These are phyloP conservation scores for Cyamopsis tetragonoloba DNA, from an alignment of 306 rosid genomes.

Conservation along the genomic window DNA sequence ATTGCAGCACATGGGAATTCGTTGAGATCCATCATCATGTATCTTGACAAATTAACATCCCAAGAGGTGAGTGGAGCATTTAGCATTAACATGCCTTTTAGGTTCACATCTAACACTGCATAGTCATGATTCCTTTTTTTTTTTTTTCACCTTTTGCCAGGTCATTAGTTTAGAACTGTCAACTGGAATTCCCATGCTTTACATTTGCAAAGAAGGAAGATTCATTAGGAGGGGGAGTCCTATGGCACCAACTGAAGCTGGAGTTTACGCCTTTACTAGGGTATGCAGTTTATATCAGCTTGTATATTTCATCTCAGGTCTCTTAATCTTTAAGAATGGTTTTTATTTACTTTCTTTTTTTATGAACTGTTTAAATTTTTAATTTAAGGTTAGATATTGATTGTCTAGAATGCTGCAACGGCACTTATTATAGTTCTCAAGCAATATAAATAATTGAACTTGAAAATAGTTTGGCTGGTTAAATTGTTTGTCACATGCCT, in stretches of 20 bases:
- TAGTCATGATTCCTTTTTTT: constrained; percentile 7
- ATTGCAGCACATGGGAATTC: constrained; percentile 99
- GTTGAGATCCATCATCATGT: constrained; percentile 95
- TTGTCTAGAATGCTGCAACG: constrained; percentile 16
- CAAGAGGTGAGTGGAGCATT: constrained; percentile 67
- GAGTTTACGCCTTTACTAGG: constrained; percentile 92
- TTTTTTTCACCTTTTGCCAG: constrained; percentile 35
- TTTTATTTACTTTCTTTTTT: not conserved
- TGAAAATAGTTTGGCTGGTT: not conserved
- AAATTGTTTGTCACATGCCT: not conserved
- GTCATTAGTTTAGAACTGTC: constrained; percentile 93
- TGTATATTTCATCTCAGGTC: not conserved
- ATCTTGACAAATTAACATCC: constrained; percentile 92
- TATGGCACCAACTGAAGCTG: constrained; percentile 82
- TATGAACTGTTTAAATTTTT: not conserved
- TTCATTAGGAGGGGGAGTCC: constrained; percentile 98
- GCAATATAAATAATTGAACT: not conserved
- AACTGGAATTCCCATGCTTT: constrained; percentile 99
- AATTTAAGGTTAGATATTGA: constrained; percentile 9
- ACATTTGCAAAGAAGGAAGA: constrained; percentile 85
- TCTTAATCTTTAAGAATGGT: too few species aligned
- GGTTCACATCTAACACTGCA: not conserved
- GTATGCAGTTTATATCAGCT: constrained; percentile 34
- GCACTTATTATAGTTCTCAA: constrained; percentile 10
- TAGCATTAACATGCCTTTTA: not conserved